A percentile compares a stretch with the other conserved stretches of the same genome.
phyloP scores from a whole-genome alignment of 495 filamentous ascomycete species.

The Penicillium bovifimosum region DNA sequence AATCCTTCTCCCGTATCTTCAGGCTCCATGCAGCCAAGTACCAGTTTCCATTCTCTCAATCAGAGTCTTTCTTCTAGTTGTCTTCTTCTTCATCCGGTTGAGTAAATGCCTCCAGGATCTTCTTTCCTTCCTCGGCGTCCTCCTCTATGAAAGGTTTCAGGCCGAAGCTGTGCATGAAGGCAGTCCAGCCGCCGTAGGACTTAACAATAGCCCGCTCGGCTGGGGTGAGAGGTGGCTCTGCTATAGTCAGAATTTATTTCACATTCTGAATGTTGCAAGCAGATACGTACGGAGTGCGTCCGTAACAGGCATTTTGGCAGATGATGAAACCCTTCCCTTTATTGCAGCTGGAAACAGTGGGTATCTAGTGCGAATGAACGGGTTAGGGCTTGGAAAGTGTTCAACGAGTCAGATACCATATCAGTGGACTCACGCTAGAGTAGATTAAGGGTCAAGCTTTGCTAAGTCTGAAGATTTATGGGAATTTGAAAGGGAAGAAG shows the following conservation, averaged over 20 bases:
- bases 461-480: too few relatives aligned
- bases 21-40: neutral
- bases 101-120: conserved; percentile 16
- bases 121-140: conserved; percentile 23
- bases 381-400: too few relatives aligned
- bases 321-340: too few relatives aligned
- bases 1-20: neutral
- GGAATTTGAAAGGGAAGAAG: too few relatives aligned
- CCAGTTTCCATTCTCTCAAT: neutral
- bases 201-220: conserved; percentile 28
- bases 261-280: neutral
- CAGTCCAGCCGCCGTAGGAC: conserved; percentile 29
- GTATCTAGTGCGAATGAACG: too few relatives aligned
- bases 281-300: neutral
- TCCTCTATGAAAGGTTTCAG: conserved; percentile 33
- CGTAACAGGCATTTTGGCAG: conserved; percentile 6
- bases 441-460: too few relatives aligned
- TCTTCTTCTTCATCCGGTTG: neutral
- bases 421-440: too few relatives aligned
- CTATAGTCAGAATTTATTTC: neutral
- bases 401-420: too few relatives aligned
- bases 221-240: conserved; percentile 30
- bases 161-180: conserved; percentile 21
- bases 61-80: neutral
- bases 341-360: too few relatives aligned